These are phyloP conservation scores for Amylocystis lapponica DNA, from an alignment of 768 basidiomycete species.

Conservation along the genomic window DNA sequence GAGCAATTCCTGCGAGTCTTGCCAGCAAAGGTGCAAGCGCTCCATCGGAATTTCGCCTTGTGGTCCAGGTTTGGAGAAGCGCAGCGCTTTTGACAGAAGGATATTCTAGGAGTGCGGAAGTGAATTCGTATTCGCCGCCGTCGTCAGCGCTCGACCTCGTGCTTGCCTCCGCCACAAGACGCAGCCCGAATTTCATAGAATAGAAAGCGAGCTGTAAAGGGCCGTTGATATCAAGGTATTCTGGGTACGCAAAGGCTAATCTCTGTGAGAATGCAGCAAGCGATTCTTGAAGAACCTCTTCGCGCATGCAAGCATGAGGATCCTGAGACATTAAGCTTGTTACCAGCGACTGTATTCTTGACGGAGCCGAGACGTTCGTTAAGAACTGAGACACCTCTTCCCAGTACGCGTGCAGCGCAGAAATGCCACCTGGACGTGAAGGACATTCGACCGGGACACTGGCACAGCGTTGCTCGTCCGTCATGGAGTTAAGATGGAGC, in stretches of 20 bases:
- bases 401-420: conserved; percentile 63
- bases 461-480: conserved; percentile 26
- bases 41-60: conserved; percentile 14
- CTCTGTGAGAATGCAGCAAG: conserved; percentile 74
- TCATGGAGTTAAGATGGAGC: too few relatives aligned
- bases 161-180: conserved; percentile 35
- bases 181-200: conserved; percentile 67
- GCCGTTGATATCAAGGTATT: conserved; percentile 63
- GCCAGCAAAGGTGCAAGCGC: conserved; percentile 43
- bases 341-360: conserved; percentile 47
- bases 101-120: conserved; percentile 41
- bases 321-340: conserved; percentile 31
- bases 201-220: conserved; percentile 64
- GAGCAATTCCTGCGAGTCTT: conserved; percentile 39
- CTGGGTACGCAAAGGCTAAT: conserved; percentile 58
- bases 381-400: conserved; percentile 74
- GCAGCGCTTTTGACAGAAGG: conserved; percentile 45
- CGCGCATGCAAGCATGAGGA: conserved; percentile 41
- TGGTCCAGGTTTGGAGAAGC: conserved; percentile 19
- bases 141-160: background rate
- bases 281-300: conserved; percentile 73
- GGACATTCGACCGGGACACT: background rate
- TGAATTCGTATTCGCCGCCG: conserved; percentile 7
- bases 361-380: conserved; percentile 41
- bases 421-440: too few relatives aligned